phyloP scores from a whole-genome alignment of 1,139 yeast species.

The Diutina sp. region DNA sequence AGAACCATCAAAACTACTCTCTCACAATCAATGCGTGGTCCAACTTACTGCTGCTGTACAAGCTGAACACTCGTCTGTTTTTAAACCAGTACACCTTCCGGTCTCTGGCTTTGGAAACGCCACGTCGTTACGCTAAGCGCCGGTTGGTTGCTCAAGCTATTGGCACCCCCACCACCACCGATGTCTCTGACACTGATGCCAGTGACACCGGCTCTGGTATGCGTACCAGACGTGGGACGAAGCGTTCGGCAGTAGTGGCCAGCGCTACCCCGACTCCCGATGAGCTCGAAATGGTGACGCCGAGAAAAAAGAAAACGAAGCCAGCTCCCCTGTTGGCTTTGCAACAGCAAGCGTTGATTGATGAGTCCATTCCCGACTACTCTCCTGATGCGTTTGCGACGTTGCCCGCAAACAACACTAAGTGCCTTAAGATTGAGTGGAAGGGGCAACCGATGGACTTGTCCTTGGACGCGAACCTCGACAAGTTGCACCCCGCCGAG shows the following conservation, averaged over 20 bases:
- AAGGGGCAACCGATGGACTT: constrained; percentile 96
- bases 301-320: constrained; percentile 20
- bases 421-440: constrained; percentile 87
- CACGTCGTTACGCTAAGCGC: neutral
- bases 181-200: constrained; percentile 19
- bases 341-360: constrained; percentile 36
- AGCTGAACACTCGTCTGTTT: constrained; percentile 34
- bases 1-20: constrained; percentile 31
- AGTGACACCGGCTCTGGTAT: constrained; percentile 24
- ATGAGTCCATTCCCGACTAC: constrained; percentile 56
- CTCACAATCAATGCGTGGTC: constrained; percentile 42
- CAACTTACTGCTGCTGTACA: constrained; percentile 28
- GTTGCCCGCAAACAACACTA: constrained; percentile 51
- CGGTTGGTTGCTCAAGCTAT: neutral
- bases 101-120: neutral
- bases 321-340: constrained; percentile 20
- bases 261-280: constrained; percentile 9
- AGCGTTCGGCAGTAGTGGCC: constrained; percentile 12
- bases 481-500: constrained; percentile 83
- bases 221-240: constrained; percentile 45
- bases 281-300: constrained; percentile 7
- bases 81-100: constrained; percentile 30
- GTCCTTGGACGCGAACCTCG: constrained; percentile 56
- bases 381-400: constrained; percentile 52
- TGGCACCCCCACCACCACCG: constrained; percentile 5